A percentile compares a stretch with the other conserved stretches of the same genome.
Conservation (phyloP, 805 yeast genomes). For the Ogataea angusta region DNA sequence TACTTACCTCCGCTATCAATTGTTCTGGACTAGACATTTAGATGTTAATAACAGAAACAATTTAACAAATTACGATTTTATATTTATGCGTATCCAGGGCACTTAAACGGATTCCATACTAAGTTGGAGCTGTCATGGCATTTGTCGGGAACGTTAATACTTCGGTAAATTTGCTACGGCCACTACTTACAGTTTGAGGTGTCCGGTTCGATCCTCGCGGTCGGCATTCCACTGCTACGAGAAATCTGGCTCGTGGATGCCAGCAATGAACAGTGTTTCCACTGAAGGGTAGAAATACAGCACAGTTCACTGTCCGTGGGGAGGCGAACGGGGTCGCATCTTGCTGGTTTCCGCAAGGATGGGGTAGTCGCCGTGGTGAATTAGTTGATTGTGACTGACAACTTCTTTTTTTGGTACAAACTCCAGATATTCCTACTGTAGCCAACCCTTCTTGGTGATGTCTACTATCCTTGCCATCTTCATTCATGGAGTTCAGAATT, state of each 20-base stretch:
- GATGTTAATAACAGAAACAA: not conserved
- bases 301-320: conserved; percentile 41
- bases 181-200: conserved; percentile 33
- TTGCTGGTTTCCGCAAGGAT: conserved; percentile 31
- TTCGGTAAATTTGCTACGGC: conserved; percentile 16
- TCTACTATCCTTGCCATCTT: too few species aligned
- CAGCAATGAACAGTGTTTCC: conserved; percentile 34
- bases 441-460: not conserved
- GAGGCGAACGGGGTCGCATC: conserved; percentile 39
- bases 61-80: not conserved
- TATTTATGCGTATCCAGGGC: too few species aligned
- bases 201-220: conserved; percentile 45
- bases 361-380: conserved; percentile 18
- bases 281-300: conserved; percentile 46
- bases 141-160: conserved; percentile 32
- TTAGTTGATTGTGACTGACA: conserved; percentile 26
- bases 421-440: too few species aligned
- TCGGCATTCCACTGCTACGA: conserved; percentile 28
- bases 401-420: conserved; percentile 10
- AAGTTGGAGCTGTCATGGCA: conserved; percentile 30
- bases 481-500: too few species aligned
- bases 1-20: conserved; percentile 33
- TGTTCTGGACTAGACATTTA: conserved; percentile 35
- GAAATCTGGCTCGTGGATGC: conserved; percentile 30
- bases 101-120: not conserved